Evolutionary conservation across 495 filamentous ascomycete genomes (phyloP), one percentile per base, ranked within the genome.

Genomic region (Amphirosellinia nigrospora): DNA sequence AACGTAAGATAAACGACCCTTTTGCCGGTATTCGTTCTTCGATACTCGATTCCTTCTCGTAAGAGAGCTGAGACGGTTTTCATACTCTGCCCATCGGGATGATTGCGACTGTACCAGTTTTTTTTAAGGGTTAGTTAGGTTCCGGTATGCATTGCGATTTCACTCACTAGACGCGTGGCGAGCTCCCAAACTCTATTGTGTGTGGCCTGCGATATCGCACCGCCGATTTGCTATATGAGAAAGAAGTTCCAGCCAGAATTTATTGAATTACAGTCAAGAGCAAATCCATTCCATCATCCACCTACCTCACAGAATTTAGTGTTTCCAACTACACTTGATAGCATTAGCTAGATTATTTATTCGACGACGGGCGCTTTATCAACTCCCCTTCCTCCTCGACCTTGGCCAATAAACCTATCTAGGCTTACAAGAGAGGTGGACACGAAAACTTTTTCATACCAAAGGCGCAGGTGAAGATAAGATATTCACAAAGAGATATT

Each of bases 1-100:
- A 71, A 71, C 69, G 69, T 71, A 71, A 71, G 34, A 71, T 62
- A 69, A 69, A 61, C 30, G 39, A 28, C 10, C 41, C 3, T n/a
- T 39, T 26, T n/a, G 32, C 19, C 43, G 38, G 62, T 32, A 34
- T n/a, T 52, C 2, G 62, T 52, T n/a, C 19, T 23, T 21, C 36
- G 61, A 4, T 34, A 19, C 43, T 45, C 7, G 21, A 5, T 28
- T 19, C 39, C 36, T 41, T 60, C 36, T 64, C 28, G 43, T 50
- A 64, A 64, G 61, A 45, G 38, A 63, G 16, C 23, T 30, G 60
- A 64, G 61, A 19, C 21, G 64, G 50, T 15, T 52, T 45, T 64
- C 45, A 55, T 21, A 38, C 45, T 45, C 61, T 45, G 15, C 36
- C 11, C 8, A 43, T 43, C 21, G 50, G 30, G 23, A 5, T 41